Conservation (phyloP, 1,284 basidiomycete species). For the Rhizoctonia solani region DNA sequence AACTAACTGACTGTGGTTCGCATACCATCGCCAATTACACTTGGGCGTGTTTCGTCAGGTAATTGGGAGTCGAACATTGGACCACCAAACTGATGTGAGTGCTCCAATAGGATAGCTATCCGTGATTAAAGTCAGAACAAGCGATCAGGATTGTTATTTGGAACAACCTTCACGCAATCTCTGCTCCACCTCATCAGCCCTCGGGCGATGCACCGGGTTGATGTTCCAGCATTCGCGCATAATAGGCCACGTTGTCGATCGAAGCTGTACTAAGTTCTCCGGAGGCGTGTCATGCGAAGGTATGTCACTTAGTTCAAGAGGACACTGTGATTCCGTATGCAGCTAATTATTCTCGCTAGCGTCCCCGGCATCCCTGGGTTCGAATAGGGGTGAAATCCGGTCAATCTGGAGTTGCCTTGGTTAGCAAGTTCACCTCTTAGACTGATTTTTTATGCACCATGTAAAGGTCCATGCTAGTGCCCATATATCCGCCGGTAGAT, state of each 20-base stretch:
- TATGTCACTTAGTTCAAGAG: too few relatives aligned
- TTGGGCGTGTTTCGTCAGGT: background rate
- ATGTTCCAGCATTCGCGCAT: conserved; percentile 7
- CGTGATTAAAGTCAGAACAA: background rate
- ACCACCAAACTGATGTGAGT: conserved; percentile 1
- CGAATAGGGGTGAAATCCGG: background rate
- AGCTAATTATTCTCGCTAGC: background rate
- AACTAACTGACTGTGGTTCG: background rate
- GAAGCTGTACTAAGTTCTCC: conserved; percentile 1
- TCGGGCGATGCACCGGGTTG: background rate
- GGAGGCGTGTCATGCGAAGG: background rate
- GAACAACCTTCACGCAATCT: background rate
- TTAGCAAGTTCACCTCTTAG: background rate
- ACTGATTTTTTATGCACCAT: background rate
- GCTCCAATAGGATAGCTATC: conserved; percentile 3
- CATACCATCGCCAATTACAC: conserved; percentile 23
- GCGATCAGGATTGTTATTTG: background rate
- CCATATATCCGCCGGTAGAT: conserved; percentile 27
- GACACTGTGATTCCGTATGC: too few relatives aligned
- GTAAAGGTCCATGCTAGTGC: conserved; percentile 30
- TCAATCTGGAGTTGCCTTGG: too few relatives aligned
- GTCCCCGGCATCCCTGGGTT: background rate
- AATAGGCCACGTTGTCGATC: conserved; percentile 13
- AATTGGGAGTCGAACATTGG: background rate
- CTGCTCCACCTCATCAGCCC: background rate